Percentiles rank a stretch among this genome's conserved stretches.
Conservation (phyloP, 2,329 filamentous ascomycete genomes). For the Metarhizium brunneum region DNA sequence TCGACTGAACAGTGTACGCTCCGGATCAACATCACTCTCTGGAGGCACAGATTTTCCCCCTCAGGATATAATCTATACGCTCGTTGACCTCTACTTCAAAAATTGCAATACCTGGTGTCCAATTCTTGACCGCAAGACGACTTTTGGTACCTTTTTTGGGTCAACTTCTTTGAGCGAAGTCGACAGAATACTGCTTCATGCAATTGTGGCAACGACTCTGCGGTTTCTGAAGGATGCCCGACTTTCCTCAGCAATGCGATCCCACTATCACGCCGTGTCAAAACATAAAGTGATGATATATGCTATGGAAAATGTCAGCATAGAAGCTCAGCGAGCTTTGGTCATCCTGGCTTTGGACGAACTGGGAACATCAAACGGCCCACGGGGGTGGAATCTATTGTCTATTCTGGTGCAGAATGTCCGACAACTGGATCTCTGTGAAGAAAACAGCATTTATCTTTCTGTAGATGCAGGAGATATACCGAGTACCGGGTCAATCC, state of each 20-base stretch:
- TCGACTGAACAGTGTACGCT: slow-evolving; percentile 7
- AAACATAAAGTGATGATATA: slow-evolving; percentile 31
- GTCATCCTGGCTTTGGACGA: slow-evolving; percentile 33
- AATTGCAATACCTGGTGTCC: slow-evolving; percentile 53
- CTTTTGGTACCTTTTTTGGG: slow-evolving; percentile 29
- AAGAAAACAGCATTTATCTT: slow-evolving; percentile 29
- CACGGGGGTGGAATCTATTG: slow-evolving; percentile 31
- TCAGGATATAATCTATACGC: slow-evolving; percentile 48
- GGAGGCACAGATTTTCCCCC: slow-evolving; percentile 44
- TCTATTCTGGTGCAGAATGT: slow-evolving; percentile 29
- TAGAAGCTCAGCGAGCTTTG: slow-evolving; percentile 28
- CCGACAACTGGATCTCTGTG: slow-evolving; percentile 28
- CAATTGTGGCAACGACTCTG: slow-evolving; percentile 34
- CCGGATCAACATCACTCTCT: slow-evolving; percentile 20
- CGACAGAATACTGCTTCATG: slow-evolving; percentile 31
- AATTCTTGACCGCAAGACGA: slow-evolving; percentile 33
- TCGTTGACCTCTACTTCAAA: slow-evolving; percentile 54
- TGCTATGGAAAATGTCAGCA: slow-evolving; percentile 30
- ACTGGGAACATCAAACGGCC: slow-evolving; percentile 32
- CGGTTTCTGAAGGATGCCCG: slow-evolving; percentile 31
- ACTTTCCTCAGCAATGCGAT: slow-evolving; percentile 25
- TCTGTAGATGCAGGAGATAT: slow-evolving; percentile 21
- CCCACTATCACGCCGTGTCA: slow-evolving; percentile 29
- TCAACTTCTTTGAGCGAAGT: slow-evolving; percentile 28
- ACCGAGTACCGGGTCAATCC: slow-evolving; percentile 24